Evolutionary conservation across 176 grass and related monocot genomes (phyloP), one percentile per base, ranked within the genome.

Genomic region (Aegilops bicornis): DNA sequence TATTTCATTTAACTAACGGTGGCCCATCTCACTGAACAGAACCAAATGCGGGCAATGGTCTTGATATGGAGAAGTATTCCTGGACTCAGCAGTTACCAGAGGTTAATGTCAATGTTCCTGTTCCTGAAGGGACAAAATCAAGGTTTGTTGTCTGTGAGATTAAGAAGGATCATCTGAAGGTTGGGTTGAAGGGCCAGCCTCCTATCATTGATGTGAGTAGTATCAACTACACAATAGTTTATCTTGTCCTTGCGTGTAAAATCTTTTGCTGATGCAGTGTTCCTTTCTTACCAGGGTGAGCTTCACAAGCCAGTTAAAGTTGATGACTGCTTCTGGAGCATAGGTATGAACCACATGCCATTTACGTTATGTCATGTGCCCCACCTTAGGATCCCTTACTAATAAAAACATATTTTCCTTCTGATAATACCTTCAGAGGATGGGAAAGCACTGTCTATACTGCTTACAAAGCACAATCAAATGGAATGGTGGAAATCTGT

Each of bases 401-500:
- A 19, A 83, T n/a, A 17, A 10, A 6, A 68, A 40, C 40, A 59
- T 76, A 2, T 7, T 70, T 76, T 29, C 1, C 10, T 63, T 39
- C 5, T 82, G 25, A 61, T 82, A 33, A 66, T 30, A 8, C 75
- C 56, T 83, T 24, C 50, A 98, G 92, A 98, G 92, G 97, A 98
- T 91, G 97, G 88, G n/a, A 98, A 96, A 62, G 89, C 62, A 3
- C 43, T 96, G 30, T 88, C 85, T 83, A 78, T 98, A 80, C 69
- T 98, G 76, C 86, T 98, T 37, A 96, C 97, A n/a, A 98, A 96
- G 74, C 90, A 98, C 10, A 92, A 98, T 73, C 97, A 98, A 79
- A 94, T 98, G 97, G 97, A 98, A 40, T 98, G 97, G 97, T 96
- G 97, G 94, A 98, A 87, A 64, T 91, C 75, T 78, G 84, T 96